A percentile compares a stretch with the other conserved stretches of the same genome.
phyloP scores from a whole-genome alignment of 345 rosid species.

The Hevea brasiliensis region DNA sequence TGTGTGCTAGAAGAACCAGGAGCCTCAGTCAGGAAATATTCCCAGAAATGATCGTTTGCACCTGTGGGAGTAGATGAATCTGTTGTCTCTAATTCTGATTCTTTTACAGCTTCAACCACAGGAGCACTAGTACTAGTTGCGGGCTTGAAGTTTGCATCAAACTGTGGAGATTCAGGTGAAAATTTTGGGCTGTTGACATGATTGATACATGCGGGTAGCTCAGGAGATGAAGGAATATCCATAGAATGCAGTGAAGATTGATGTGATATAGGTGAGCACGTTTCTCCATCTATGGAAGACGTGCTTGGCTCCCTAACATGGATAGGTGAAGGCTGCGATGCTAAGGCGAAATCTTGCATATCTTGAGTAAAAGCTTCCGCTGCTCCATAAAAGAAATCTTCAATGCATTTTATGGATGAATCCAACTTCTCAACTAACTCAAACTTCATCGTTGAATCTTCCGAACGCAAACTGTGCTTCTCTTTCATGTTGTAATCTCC shows the following conservation, averaged over 20 bases:
- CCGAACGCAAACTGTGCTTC: constrained; percentile 8
- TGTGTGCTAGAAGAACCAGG: constrained; percentile 29
- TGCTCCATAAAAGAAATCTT: constrained; percentile 31
- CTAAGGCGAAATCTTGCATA: constrained; percentile 19
- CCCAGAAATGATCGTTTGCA: constrained; percentile 59
- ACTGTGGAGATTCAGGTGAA: constrained; percentile 20
- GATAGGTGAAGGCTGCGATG: constrained; percentile 15
- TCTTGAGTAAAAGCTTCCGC: constrained; percentile 26
- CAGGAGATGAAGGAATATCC: constrained; percentile 39
- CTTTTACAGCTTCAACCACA: neutral
- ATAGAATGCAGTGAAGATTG: constrained; percentile 22
- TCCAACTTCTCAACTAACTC: constrained; percentile 45
- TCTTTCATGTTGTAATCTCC: constrained; percentile 8
- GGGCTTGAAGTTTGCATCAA: constrained; percentile 27
- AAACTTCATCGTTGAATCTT: constrained; percentile 16
- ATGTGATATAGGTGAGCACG: constrained; percentile 21
- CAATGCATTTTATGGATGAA: constrained; percentile 38
- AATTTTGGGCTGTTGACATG: constrained; percentile 20
- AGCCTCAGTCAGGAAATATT: constrained; percentile 50
- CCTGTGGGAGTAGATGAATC: constrained; percentile 8
- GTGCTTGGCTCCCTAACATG: constrained; percentile 17
- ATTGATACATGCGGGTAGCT: constrained; percentile 16
- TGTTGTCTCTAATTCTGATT: constrained; percentile 11
- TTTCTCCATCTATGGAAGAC: constrained; percentile 37
- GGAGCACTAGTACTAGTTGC: neutral